Percentiles rank a stretch among this genome's conserved stretches.
phyloP scores from a whole-genome alignment of 768 basidiomycete genomes.

The Leucosporidium scottii region DNA sequence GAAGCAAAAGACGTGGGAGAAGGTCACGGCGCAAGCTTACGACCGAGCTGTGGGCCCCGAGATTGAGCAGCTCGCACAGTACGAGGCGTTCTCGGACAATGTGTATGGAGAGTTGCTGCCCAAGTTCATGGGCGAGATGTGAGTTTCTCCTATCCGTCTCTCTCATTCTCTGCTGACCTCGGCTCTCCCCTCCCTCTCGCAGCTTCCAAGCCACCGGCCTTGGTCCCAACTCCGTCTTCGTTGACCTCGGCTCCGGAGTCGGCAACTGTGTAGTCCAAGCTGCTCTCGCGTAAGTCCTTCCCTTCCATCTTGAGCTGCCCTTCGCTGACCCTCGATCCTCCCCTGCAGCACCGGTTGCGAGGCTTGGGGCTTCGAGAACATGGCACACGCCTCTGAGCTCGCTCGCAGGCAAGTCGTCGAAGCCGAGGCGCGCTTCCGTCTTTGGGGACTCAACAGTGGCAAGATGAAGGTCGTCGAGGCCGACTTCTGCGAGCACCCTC shows the following conservation, averaged over 20 bases:
- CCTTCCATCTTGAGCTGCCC: background rate
- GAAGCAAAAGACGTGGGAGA: constrained; percentile 60
- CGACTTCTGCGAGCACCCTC: constrained; percentile 66
- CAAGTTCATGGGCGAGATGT: constrained; percentile 44
- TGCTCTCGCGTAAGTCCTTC: constrained; percentile 55
- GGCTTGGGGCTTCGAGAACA: constrained; percentile 72
- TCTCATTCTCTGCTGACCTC: constrained; percentile 46
- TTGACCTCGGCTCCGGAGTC: constrained; percentile 80
- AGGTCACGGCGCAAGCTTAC: constrained; percentile 83
- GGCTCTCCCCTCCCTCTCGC: constrained; percentile 42
- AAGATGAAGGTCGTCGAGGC: constrained; percentile 73
- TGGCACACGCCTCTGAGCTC: constrained; percentile 70
- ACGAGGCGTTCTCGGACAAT: constrained; percentile 68
- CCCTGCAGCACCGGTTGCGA: constrained; percentile 52
- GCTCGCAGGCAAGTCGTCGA: constrained; percentile 68
- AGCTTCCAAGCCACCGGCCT: constrained; percentile 56
- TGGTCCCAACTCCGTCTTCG: constrained; percentile 58
- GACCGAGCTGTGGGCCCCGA: constrained; percentile 88
- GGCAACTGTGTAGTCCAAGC: constrained; percentile 78
- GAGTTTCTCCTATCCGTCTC: constrained; percentile 8
- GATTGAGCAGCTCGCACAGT: constrained; percentile 68
- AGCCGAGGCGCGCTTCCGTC: constrained; percentile 65
- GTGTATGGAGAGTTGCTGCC: constrained; percentile 89
- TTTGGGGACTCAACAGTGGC: constrained; percentile 82
- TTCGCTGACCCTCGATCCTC: background rate